A percentile compares a stretch with the other conserved stretches of the same genome.
Conservation (phyloP, 306 rosid genomes). For the Casuarina equisetifolia region DNA sequence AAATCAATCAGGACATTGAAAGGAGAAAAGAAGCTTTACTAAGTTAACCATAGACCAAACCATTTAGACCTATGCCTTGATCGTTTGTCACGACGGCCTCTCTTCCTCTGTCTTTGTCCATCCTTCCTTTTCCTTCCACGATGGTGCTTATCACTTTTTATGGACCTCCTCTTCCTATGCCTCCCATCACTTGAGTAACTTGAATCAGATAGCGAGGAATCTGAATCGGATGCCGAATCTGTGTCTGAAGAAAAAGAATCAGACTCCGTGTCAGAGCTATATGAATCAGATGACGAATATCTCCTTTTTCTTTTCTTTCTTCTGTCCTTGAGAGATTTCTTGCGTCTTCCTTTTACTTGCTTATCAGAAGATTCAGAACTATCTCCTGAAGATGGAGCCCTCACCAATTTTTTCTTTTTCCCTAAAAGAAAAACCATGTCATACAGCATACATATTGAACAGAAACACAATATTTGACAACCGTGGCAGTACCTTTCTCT, state of each 20-base stretch:
- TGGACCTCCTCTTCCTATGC: constrained; percentile 58
- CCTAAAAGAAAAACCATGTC: constrained; percentile 41
- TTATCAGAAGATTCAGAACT: constrained; percentile 49
- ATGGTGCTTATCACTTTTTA: constrained; percentile 46
- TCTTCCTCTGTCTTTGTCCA: constrained; percentile 57
- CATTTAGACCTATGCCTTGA: constrained; percentile 59
- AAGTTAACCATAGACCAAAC: constrained; percentile 41
- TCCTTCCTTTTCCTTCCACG: constrained; percentile 62
- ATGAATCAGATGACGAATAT: constrained; percentile 74
- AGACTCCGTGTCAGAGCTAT: constrained; percentile 53
- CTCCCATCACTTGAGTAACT: constrained; percentile 73
- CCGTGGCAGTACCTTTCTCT: constrained; percentile 60
- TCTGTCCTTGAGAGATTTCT: constrained; percentile 50
- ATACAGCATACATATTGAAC: constrained; percentile 13
- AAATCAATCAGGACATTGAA: constrained; percentile 27
- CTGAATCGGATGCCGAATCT: constrained; percentile 64
- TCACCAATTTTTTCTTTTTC: constrained; percentile 57
- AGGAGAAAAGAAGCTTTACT: constrained; percentile 6
- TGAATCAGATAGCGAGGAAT: constrained; percentile 63
- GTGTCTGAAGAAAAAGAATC: constrained; percentile 53
- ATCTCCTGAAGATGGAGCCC: constrained; percentile 52
- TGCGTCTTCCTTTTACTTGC: constrained; percentile 51
- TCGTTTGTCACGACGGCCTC: constrained; percentile 49
- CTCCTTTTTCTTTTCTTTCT: constrained; percentile 56
- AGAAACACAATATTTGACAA: not conserved